These are phyloP conservation scores for Pezicula neosporulosa DNA, from an alignment of 2,329 filamentous ascomycete genomes.

Conservation along the genomic window DNA sequence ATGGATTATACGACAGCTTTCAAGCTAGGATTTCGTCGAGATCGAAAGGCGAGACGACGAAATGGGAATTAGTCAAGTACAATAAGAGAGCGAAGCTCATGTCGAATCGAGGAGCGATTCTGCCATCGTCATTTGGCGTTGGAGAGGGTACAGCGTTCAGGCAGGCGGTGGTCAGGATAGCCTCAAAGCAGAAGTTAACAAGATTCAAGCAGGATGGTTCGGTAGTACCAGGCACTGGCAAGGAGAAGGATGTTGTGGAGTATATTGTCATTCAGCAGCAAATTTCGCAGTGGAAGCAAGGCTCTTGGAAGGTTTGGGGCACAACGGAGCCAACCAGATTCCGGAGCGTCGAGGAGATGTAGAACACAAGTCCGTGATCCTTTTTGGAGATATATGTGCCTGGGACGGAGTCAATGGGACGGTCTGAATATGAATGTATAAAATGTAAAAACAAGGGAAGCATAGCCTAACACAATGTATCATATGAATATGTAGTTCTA, in stretches of 20 bases:
- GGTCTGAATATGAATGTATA: neutral
- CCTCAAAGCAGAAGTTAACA: conserved; percentile 51
- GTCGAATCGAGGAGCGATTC: conserved; percentile 48
- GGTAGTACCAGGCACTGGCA: conserved; percentile 42
- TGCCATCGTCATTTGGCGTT: conserved; percentile 29
- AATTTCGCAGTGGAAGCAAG: conserved; percentile 39
- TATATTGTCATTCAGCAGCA: conserved; percentile 58
- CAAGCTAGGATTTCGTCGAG: conserved; percentile 50
- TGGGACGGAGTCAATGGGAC: conserved; percentile 1
- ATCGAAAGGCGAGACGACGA: conserved; percentile 37
- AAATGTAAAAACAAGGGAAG: neutral
- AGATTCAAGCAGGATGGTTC: conserved; percentile 33
- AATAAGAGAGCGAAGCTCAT: conserved; percentile 32
- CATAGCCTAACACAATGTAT: neutral
- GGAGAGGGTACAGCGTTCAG: conserved; percentile 41
- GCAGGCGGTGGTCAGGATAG: conserved; percentile 59
- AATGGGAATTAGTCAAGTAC: conserved; percentile 55
- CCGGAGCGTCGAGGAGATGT: conserved; percentile 18
- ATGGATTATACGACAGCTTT: conserved; percentile 49
- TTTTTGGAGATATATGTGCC: neutral
- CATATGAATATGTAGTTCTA: neutral
- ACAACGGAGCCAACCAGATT: conserved; percentile 52
- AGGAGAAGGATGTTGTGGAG: conserved; percentile 55
- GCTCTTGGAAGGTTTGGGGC: conserved; percentile 63
- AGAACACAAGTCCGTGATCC: conserved; percentile 3